Evolutionary conservation across 768 basidiomycete genomes (phyloP).

Genomic region (Lyophyllum atratum): DNA sequence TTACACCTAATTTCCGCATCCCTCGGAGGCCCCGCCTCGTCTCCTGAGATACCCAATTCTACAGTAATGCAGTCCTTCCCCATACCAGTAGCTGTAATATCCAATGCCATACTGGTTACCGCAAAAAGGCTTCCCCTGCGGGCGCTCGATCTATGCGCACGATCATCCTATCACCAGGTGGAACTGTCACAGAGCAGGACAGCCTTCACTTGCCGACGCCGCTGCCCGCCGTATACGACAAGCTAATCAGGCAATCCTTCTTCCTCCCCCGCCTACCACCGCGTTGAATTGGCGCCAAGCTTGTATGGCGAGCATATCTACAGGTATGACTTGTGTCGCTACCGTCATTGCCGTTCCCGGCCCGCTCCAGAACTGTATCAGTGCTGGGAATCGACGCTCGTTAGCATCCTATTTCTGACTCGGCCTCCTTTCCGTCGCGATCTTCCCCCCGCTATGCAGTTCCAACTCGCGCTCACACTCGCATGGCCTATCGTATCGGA

Average conservation of each 20-base stretch:
- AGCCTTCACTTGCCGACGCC: background rate
- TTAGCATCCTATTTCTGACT: background rate
- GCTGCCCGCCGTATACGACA: background rate
- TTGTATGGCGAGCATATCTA: no score
- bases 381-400: background rate
- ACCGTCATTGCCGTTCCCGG: background rate
- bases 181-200: background rate
- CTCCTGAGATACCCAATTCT: background rate
- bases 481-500: conserved; percentile 10
- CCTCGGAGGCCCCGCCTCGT: conserved; percentile 4
- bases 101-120: background rate
- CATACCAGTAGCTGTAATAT: background rate
- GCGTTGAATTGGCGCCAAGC: background rate
- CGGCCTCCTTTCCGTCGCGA: background rate
- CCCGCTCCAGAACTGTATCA: background rate
- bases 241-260: background rate
- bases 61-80: background rate
- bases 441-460: background rate
- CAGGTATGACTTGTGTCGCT: no score
- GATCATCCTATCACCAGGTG: background rate
- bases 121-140: background rate
- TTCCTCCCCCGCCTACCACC: background rate
- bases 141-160: background rate
- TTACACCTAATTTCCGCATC: conserved; percentile 7
- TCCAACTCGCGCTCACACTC: background rate